Percentiles rank a stretch among this genome's conserved stretches.
phyloP scores from a whole-genome alignment of 1,139 yeast species.

The Debaryomyces psychrophilus region DNA sequence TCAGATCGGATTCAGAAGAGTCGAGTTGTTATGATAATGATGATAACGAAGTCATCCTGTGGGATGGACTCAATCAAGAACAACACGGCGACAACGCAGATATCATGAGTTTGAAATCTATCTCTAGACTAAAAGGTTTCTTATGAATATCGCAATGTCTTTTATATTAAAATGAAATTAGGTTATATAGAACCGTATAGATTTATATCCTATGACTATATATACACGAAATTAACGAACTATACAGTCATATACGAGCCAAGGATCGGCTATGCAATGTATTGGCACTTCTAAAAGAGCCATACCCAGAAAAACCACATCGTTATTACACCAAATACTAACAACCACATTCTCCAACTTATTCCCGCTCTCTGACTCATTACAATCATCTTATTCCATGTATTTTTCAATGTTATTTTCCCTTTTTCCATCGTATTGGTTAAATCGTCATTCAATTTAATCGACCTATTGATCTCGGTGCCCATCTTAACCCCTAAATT shows the following conservation, averaged over 20 bases:
- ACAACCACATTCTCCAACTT: conserved; percentile 77
- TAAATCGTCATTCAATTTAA: conserved; percentile 60
- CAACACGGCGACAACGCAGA: not conserved
- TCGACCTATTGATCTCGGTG: conserved; percentile 76
- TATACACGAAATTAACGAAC: not conserved
- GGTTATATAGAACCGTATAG: conserved; percentile 1
- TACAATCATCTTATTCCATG: conserved; percentile 71
- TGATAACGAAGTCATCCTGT: conserved; percentile 4
- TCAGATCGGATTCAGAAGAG: not conserved
- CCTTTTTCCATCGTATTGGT: conserved; percentile 50
- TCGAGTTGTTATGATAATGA: conserved; percentile 1
- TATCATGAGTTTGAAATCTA: conserved; percentile 6
- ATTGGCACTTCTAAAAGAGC: conserved; percentile 42
- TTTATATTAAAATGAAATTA: conserved; percentile 3
- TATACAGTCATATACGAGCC: not conserved
- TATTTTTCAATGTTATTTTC: conserved; percentile 56
- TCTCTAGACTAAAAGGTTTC: conserved; percentile 7
- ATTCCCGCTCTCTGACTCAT: conserved; percentile 87
- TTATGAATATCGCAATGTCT: conserved; percentile 1
- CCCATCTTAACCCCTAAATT: conserved; percentile 78
- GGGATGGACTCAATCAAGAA: conserved; percentile 1
- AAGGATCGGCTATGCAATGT: not conserved
- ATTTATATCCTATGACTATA: not conserved
- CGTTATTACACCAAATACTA: conserved; percentile 62
- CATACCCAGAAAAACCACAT: conserved; percentile 84